Base-by-base conservation (phyloP, 495 filamentous ascomycete genomes). In the Podospora conica region DNA sequence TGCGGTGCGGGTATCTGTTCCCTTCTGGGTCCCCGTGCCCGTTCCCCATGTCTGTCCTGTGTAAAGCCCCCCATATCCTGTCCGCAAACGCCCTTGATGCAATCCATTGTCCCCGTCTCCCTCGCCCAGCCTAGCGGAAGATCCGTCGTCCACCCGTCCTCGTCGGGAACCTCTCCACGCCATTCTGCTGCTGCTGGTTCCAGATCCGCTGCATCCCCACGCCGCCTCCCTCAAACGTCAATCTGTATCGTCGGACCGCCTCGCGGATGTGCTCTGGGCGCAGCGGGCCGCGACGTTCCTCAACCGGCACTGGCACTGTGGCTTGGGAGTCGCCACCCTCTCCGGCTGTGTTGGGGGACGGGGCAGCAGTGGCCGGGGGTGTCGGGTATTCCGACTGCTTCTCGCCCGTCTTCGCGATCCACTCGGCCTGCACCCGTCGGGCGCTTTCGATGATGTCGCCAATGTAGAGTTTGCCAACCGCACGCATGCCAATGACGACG, bases 371-470 rank as follows among this genome's bases (percentile, higher is more conserved):
- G 1, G 70, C 65, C 5, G 73, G 70, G 20, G 79, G 76, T 10
- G 69, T 73, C n/a, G 76, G 76, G 1, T 78, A 57, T 3, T 81
- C 79, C 1, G 78, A 77, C 63, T 83, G 81, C 61, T 78, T 78
- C 72, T 85, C 86, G 62, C 71, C 77, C 48, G 76, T 73, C 23
- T 84, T 82, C 15, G 83, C 82, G 48, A 87, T 79, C 90, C 90
- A 94, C 77, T 97, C 87, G 56, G 80, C 80, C 76, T 96, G 93
- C 6, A 97, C 86, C 12, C 87, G 86, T 28, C 90, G 83, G 1
- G 93, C 92, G 61, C 85, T 83, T 74, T 96, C 91, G 60, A 96
- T 87, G 61, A 97, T 83, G 60, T 92, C 87, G 58, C 92, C 92
- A 9, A 91, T 85, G 74, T 91, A 96, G 65, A 92, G 83, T 75